Evolutionary conservation across 1,139 yeast genomes (phyloP), one percentile per base, ranked within the genome.

Genomic region (Oligophagozyma castellii): DNA sequence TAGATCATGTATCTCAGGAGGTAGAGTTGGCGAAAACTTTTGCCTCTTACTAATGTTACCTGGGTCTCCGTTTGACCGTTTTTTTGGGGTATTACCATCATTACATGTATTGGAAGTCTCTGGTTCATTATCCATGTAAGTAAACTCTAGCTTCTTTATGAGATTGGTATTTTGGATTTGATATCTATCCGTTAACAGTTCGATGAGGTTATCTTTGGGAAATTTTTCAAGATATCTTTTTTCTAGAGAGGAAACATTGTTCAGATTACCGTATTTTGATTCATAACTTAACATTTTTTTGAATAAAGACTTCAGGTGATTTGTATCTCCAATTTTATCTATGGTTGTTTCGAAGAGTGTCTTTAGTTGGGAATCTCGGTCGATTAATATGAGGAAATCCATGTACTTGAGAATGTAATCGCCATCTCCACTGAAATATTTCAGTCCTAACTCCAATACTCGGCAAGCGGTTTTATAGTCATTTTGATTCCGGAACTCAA

Each of bases 341-440:
- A 70, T 54, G 0, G 74, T 64, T 10, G 71, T 62, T 53, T 89
- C 96, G 49, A 89, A 77, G 25, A 83, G 63, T 8, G 84, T 83
- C 40, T 89, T 73, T 12, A 86, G 80, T 44, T 77, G 80, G 19
- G 81, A 77, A 34, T 75, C 77, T 51, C 84, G 94, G 49, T 78
- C 78, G 22, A 68, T 65, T 40, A 67, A 58, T 21, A 83, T 68
- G 38, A 89, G 59, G 48, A 79, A 86, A 36, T 76, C 71, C 44
- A 89, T 61, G 51, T 86, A 86, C 29, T 70, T 67, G 36, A 66
- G 61, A 28, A 84, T 63, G 48, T 74, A 86, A 16, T 64, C 68
- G 3, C 80, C 77, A 39, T 71, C 65, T 14, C 31, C 48, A 12
- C 61, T 49, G 46, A 68, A 77, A 35, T 67, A 55, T 48, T 73